Conservation (phyloP, 1,139 yeast genomes). For the Pichia sp. region DNA sequence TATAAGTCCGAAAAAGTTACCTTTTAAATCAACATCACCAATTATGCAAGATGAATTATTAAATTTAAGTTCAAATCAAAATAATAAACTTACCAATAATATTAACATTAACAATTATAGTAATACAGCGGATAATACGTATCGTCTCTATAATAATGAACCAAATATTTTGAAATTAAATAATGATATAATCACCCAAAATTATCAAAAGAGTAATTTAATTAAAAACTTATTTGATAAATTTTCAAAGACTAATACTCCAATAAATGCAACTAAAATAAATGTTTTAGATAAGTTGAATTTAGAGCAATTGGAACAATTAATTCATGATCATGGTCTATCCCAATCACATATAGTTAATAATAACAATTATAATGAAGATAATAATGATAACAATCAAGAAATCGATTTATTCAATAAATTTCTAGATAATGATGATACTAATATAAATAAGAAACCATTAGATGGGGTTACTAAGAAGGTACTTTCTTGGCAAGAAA, state of each 20-base stretch:
- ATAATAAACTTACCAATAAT: too few relatives aligned
- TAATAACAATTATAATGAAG: neutral
- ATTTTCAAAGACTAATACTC: constrained; percentile 2
- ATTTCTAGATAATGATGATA: constrained; percentile 2
- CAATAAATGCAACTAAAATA: neutral
- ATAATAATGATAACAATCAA: neutral
- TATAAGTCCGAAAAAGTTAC: constrained; percentile 1
- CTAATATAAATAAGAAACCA: neutral
- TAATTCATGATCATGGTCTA: neutral
- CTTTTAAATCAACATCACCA: constrained; percentile 19
- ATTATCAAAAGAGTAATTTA: neutral
- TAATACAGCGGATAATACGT: too few relatives aligned
- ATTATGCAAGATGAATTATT: constrained; percentile 17
- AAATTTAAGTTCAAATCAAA: constrained; percentile 8
- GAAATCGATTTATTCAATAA: constrained; percentile 1
- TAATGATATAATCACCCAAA: neutral
- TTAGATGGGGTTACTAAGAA: constrained; percentile 18
- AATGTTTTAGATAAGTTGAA: constrained; percentile 10
- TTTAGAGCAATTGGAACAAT: constrained; percentile 10
- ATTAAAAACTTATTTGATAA: constrained; percentile 4
- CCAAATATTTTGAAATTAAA: too few relatives aligned
- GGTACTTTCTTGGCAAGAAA: constrained; percentile 28
- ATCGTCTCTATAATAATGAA: too few relatives aligned
- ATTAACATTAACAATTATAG: neutral
- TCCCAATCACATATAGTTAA: neutral